These are phyloP conservation scores for Pseudogymnoascus sp. DNA, from an alignment of 2,329 filamentous ascomycete genomes.

Conservation along the genomic window DNA sequence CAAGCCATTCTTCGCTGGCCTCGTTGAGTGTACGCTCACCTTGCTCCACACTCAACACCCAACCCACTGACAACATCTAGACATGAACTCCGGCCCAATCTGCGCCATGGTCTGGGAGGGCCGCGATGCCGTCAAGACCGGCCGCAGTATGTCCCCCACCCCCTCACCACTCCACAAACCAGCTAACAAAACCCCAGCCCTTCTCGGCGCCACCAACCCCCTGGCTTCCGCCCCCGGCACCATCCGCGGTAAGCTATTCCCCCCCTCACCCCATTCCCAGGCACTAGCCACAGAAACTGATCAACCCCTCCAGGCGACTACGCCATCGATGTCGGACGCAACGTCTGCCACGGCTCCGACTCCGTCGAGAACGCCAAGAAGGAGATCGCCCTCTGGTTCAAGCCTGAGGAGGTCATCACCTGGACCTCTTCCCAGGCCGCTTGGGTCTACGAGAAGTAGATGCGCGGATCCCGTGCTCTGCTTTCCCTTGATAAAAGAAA, in stretches of 20 bases:
- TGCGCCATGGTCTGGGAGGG: slow-evolving; percentile 99
- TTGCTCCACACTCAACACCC: slow-evolving; percentile 15
- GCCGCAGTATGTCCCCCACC: slow-evolving; percentile 58
- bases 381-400: slow-evolving; percentile 99
- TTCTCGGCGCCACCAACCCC: slow-evolving; percentile 99
- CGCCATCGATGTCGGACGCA: slow-evolving; percentile 84
- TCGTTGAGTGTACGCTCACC: slow-evolving; percentile 70
- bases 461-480: slow-evolving; percentile 10
- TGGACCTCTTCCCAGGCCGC: slow-evolving; percentile 79
- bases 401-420: slow-evolving; percentile 71
- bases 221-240: slow-evolving; percentile 89
- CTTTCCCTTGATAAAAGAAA: not conserved
- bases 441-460: slow-evolving; percentile 94
- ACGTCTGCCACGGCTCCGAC: slow-evolving; percentile 99
- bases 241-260: slow-evolving; percentile 84
- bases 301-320: slow-evolving; percentile 51
- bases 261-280: slow-evolving; percentile 59
- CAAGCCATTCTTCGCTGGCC: slow-evolving; percentile 96
- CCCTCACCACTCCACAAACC: slow-evolving; percentile 1
- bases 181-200: slow-evolving; percentile 41
- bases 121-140: slow-evolving; percentile 97
- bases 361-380: slow-evolving; percentile 98
- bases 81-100: slow-evolving; percentile 96
- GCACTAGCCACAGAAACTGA: slow-evolving; percentile 41
- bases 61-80: slow-evolving; percentile 38